These are phyloP conservation scores for Alternaria hordeiaustralica DNA, from an alignment of 2,329 filamentous ascomycete genomes.

Conservation along the genomic window DNA sequence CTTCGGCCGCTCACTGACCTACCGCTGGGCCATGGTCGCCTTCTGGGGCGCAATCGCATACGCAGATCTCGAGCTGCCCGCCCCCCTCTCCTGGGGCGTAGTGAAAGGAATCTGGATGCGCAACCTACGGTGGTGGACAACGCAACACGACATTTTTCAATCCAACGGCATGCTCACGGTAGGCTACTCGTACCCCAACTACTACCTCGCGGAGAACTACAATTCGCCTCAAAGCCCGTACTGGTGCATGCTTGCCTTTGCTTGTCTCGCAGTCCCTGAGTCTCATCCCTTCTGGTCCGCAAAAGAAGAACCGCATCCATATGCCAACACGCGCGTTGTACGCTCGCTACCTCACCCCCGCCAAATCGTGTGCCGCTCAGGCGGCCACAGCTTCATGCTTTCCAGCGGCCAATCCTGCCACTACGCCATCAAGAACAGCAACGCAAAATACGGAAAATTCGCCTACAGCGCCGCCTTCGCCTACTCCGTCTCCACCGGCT, in stretches of 20 bases:
- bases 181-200: slow-evolving; percentile 80
- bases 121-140: slow-evolving; percentile 81
- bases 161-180: slow-evolving; percentile 76
- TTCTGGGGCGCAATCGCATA: slow-evolving; percentile 83
- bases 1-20: slow-evolving; percentile 78
- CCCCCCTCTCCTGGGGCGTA: slow-evolving; percentile 77
- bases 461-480: slow-evolving; percentile 78
- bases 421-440: slow-evolving; percentile 80
- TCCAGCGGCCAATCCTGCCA: slow-evolving; percentile 78
- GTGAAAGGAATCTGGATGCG: slow-evolving; percentile 77
- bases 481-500: slow-evolving; percentile 78
- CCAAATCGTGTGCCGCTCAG: slow-evolving; percentile 74
- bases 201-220: slow-evolving; percentile 84
- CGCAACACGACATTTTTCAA: slow-evolving; percentile 75
- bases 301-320: slow-evolving; percentile 67
- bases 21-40: slow-evolving; percentile 84
- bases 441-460: slow-evolving; percentile 82
- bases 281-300: slow-evolving; percentile 78
- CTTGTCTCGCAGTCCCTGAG: slow-evolving; percentile 72
- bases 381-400: slow-evolving; percentile 78
- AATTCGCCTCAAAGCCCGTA: slow-evolving; percentile 77
- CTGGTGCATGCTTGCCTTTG: slow-evolving; percentile 81
- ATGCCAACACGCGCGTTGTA: slow-evolving; percentile 62
- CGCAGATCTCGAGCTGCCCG: slow-evolving; percentile 74
- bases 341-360: slow-evolving; percentile 71